These are phyloP conservation scores for Paxillus ammoniavirescens DNA, from an alignment of 768 basidiomycete species.

Conservation along the genomic window DNA sequence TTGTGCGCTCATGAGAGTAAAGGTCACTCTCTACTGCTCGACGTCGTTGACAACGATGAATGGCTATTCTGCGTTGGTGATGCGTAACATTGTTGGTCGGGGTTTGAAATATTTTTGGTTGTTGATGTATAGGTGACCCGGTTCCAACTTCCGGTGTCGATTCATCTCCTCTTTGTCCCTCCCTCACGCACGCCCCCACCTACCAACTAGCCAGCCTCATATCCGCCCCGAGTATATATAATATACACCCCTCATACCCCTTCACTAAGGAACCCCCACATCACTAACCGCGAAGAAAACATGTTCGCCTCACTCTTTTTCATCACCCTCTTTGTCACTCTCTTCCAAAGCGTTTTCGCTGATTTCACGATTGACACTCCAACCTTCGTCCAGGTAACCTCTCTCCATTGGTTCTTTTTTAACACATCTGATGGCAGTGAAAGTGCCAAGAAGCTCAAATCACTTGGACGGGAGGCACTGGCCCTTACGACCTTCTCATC, in stretches of 20 bases:
- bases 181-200: not conserved
- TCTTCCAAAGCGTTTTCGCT: constrained; percentile 52
- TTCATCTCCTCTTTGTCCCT: not conserved
- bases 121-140: not conserved
- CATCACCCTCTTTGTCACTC: constrained; percentile 60
- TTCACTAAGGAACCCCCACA: not conserved
- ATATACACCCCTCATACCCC: constrained; percentile 9
- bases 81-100: constrained; percentile 14
- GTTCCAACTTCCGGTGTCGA: not conserved
- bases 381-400: constrained; percentile 47
- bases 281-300: constrained; percentile 21
- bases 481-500: constrained; percentile 60
- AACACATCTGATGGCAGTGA: not conserved
- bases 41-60: not conserved
- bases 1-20: not conserved
- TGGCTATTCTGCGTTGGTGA: not conserved
- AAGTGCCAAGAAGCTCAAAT: constrained; percentile 55
- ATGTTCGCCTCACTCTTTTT: constrained; percentile 84
- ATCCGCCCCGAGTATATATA: constrained; percentile 16
- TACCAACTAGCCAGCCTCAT: constrained; percentile 6
- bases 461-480: constrained; percentile 47
- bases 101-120: constrained; percentile 17
- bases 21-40: not conserved
- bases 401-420: not conserved
- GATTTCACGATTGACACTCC: constrained; percentile 55